These are phyloP conservation scores for Atkinsonella hypoxylon DNA, from an alignment of 2,329 filamentous ascomycete genomes.

Conservation along the genomic window DNA sequence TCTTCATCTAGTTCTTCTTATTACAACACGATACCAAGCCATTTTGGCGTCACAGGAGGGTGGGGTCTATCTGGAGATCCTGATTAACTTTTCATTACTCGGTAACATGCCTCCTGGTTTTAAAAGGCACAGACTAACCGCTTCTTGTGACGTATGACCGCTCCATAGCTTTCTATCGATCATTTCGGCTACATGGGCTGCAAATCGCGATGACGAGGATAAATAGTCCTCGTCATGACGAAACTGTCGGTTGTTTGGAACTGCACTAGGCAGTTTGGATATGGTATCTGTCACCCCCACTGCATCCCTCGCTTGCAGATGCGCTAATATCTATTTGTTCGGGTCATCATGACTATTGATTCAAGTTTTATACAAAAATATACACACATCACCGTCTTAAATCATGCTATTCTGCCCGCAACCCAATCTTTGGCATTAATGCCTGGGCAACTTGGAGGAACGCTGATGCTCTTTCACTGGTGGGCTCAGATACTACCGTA, in stretches of 20 bases:
- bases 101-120: slow-evolving; percentile 22
- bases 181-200: slow-evolving; percentile 7
- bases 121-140: slow-evolving; percentile 32
- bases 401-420: slow-evolving; percentile 8
- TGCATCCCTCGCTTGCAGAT: background rate
- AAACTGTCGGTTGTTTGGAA: background rate
- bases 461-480: slow-evolving; percentile 56
- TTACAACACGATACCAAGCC: slow-evolving; percentile 1
- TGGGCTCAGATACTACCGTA: slow-evolving; percentile 77
- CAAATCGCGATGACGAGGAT: background rate
- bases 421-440: slow-evolving; percentile 33
- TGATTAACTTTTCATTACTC: slow-evolving; percentile 14
- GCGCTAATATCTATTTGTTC: slow-evolving; percentile 1
- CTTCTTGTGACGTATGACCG: slow-evolving; percentile 8
- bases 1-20: slow-evolving; percentile 1
- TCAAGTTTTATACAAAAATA: background rate
- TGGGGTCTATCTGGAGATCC: slow-evolving; percentile 13
- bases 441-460: slow-evolving; percentile 60
- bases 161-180: background rate
- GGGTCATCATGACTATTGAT: background rate
- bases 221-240: background rate
- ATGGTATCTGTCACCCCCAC: slow-evolving; percentile 5
- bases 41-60: slow-evolving; percentile 10
- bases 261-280: background rate
- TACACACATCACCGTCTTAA: background rate